These are phyloP conservation scores for Pezicula carpinea DNA, from an alignment of 2,329 filamentous ascomycete species.

Conservation along the genomic window DNA sequence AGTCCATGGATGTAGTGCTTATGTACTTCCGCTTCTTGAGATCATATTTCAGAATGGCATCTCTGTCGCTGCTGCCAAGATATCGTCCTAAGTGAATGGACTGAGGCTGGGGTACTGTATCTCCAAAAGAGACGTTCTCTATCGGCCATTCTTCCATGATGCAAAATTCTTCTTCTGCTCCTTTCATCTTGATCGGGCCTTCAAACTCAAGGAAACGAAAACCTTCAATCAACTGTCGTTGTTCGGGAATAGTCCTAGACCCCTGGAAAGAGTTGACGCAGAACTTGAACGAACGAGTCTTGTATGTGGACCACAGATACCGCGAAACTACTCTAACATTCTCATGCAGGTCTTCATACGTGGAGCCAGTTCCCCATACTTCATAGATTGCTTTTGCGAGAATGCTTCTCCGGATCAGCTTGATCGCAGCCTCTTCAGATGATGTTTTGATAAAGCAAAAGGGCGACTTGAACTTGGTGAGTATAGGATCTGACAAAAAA, in stretches of 20 bases:
- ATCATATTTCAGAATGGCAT: constrained; percentile 69
- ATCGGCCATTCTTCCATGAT: constrained; percentile 78
- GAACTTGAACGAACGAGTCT: constrained; percentile 71
- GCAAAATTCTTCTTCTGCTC: constrained; percentile 69
- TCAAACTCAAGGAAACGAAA: constrained; percentile 75
- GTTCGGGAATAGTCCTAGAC: constrained; percentile 57
- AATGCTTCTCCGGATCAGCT: constrained; percentile 71
- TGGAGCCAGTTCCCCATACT: constrained; percentile 73
- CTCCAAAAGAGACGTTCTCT: constrained; percentile 40
- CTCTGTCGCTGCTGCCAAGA: constrained; percentile 61
- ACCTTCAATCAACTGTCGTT: constrained; percentile 73
- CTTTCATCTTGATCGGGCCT: constrained; percentile 72
- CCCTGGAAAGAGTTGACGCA: constrained; percentile 77
- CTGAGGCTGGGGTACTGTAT: constrained; percentile 45
- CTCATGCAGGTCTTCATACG: constrained; percentile 64
- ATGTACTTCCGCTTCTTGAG: constrained; percentile 94
- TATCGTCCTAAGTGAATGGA: constrained; percentile 68
- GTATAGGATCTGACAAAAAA: constrained; percentile 9
- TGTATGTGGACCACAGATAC: constrained; percentile 64
- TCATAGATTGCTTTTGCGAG: constrained; percentile 81
- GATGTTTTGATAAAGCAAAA: constrained; percentile 74
- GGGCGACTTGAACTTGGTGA: constrained; percentile 59
- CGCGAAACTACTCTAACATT: constrained; percentile 55
- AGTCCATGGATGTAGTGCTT: constrained; percentile 95
- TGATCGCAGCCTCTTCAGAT: constrained; percentile 58